Evolutionary conservation across 176 grass and related monocot species (phyloP), one percentile per base, ranked within the genome.

Genomic region (Phoenix roebelenii): DNA sequence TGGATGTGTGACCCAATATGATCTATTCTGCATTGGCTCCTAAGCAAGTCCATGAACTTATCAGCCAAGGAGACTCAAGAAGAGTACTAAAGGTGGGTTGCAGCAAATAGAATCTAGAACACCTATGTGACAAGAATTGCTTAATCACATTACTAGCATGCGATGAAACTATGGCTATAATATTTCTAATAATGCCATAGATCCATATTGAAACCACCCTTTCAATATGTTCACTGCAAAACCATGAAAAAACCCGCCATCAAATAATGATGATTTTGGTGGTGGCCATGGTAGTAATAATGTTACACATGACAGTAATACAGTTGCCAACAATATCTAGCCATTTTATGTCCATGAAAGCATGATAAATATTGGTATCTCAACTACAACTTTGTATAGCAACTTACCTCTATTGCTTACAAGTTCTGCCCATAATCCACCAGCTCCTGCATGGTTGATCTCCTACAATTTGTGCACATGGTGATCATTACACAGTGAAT

Each of bases 371-470:
- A 0, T 44, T 14, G 10, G 35, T 10, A 44, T 44, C 9, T 44
- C 35, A 44, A 44, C 35, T 44, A 9, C 35, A 44, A 44, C 10
- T 44, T 44, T 44, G 35, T 3, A 12, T 44, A 35, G 35, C 2
- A 71, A 58, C 23, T 26, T 85, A 90, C 92, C 92, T 90, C 92
- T 85, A 28, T 96, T 96, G 32, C 53, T 90, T 28, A 96, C 92
- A 66, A 96, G 80, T 61, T 96, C 92, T 18, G 92, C 83, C 92
- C 92, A 96, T 74, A 96, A 74, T 18, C 92, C 92, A 63, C 92
- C 92, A 61, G 92, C 92, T 73, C 92, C 92, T 66, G 92, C 92
- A 77, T 96, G 92, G 58, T 96, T 96, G 60, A 96, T 96, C 54
- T 96, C 92, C 92, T 96, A 54, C 71, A 85, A 20, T 63, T 76